Conservation (phyloP, 2,329 filamentous ascomycete species). For the Coleophoma crateriformis region DNA sequence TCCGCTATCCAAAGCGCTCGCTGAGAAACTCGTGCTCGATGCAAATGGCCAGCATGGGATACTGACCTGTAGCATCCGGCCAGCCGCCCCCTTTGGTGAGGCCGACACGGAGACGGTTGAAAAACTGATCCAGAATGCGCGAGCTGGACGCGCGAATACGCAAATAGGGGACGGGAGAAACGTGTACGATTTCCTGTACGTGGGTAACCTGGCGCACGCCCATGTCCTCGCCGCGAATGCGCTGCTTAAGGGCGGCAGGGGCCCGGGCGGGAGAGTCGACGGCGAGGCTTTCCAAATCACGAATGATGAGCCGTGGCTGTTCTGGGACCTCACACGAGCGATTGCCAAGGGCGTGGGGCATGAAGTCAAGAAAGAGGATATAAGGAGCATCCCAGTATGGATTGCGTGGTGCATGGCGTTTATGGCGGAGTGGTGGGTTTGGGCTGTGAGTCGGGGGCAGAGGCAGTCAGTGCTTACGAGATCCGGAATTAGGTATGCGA, state of each 20-base stretch:
- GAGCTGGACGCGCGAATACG: slow-evolving; percentile 40
- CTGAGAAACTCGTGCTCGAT: slow-evolving; percentile 10
- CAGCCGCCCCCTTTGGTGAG: slow-evolving; percentile 44
- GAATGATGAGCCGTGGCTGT: slow-evolving; percentile 10
- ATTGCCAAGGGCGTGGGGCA: slow-evolving; percentile 5
- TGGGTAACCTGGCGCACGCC: slow-evolving; percentile 44
- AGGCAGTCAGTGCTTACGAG: slow-evolving; percentile 8
- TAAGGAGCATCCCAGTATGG: slow-evolving; percentile 5
- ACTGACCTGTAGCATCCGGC: slow-evolving; percentile 42
- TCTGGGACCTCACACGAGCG: slow-evolving; percentile 10
- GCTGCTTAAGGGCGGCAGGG: background rate
- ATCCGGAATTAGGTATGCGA: slow-evolving; percentile 47
- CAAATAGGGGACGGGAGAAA: slow-evolving; percentile 46
- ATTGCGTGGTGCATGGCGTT: slow-evolving; percentile 4
- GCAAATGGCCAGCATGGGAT: slow-evolving; percentile 25
- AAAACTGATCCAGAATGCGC: slow-evolving; percentile 34
- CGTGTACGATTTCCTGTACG: slow-evolving; percentile 47
- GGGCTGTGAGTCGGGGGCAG: slow-evolving; percentile 7
- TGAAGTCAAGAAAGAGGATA: slow-evolving; percentile 3
- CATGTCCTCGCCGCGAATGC: slow-evolving; percentile 42
- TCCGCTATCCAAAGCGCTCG: slow-evolving; percentile 12
- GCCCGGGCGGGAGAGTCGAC: slow-evolving; percentile 1
- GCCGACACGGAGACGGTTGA: slow-evolving; percentile 21
- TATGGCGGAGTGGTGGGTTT: slow-evolving; percentile 12
- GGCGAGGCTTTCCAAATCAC: slow-evolving; percentile 13